phyloP scores from a whole-genome alignment of 2,329 filamentous ascomycete genomes.

The Aspergillus fumigatiaffinis region DNA sequence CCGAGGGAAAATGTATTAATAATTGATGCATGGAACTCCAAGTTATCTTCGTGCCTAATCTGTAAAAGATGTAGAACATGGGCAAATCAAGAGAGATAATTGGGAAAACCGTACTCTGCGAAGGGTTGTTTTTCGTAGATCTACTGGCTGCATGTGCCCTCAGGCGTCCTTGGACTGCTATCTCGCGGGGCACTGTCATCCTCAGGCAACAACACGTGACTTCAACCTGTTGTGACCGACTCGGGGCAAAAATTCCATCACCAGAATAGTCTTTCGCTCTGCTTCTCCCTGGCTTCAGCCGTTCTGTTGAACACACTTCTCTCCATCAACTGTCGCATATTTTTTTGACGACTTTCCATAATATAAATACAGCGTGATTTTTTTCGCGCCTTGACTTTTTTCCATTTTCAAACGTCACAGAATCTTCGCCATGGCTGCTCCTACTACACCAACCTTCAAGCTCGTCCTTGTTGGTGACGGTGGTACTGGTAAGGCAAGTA shows the following conservation, averaged over 20 bases:
- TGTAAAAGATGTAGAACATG: neutral
- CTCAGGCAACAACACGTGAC: constrained; percentile 21
- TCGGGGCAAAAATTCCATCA: constrained; percentile 28
- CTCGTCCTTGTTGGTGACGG: constrained; percentile 99
- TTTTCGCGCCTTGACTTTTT: constrained; percentile 11
- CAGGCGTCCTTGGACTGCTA: neutral
- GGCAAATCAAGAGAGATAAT: neutral
- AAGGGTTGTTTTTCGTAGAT: neutral
- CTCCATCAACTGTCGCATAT: constrained; percentile 19
- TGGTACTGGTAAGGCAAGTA: constrained; percentile 94
- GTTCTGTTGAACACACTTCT: constrained; percentile 14
- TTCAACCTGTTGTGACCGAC: constrained; percentile 17
- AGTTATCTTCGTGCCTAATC: neutral
- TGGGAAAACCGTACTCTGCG: neutral
- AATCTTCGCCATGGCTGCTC: constrained; percentile 58
- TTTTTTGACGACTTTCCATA: constrained; percentile 18
- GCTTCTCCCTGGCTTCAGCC: constrained; percentile 24
- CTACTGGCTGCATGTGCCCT: neutral
- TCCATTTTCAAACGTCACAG: constrained; percentile 18
- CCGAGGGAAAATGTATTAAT: neutral
- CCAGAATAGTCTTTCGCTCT: constrained; percentile 23
- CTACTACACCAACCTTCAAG: constrained; percentile 82
- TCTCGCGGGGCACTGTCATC: constrained; percentile 17
- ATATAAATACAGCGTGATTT: constrained; percentile 8
- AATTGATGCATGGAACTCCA: neutral